Evolutionary conservation across 1,139 yeast species (phyloP).

Genomic region (Saccharomyces hybrid): DNA sequence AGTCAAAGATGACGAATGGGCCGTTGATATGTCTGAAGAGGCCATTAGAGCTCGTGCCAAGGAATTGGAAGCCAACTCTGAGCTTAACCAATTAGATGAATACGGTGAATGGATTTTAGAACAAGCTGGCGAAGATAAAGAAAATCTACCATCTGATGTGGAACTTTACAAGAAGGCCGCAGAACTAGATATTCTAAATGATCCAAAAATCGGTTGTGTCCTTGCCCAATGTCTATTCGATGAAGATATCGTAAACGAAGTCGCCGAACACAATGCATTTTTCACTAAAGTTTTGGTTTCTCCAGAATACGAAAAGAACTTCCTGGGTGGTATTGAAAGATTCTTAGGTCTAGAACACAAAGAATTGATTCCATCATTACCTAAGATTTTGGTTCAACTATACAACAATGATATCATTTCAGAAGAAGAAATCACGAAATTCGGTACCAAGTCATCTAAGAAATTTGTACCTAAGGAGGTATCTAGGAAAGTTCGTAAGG

Average conservation of each 20-base stretch:
- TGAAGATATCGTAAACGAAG: slow-evolving; percentile 65
- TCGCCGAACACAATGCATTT: slow-evolving; percentile 73
- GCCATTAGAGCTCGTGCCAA: slow-evolving; percentile 91
- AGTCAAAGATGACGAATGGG: slow-evolving; percentile 90
- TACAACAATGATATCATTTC: slow-evolving; percentile 79
- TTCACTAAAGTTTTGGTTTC: slow-evolving; percentile 67
- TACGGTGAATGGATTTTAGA: slow-evolving; percentile 84
- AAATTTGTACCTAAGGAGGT: slow-evolving; percentile 89
- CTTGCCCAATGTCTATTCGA: slow-evolving; percentile 86
- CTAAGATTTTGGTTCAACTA: slow-evolving; percentile 72
- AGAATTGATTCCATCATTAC: slow-evolving; percentile 60
- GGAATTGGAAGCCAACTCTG: slow-evolving; percentile 55
- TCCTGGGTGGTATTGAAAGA: slow-evolving; percentile 94
- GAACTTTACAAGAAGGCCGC: slow-evolving; percentile 87
- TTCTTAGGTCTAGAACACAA: slow-evolving; percentile 78
- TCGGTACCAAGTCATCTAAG: slow-evolving; percentile 92
- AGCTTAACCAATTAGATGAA: slow-evolving; percentile 46
- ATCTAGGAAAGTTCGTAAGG: slow-evolving; percentile 89
- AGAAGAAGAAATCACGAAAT: slow-evolving; percentile 71
- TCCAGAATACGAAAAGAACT: slow-evolving; percentile 69
- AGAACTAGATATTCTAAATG: slow-evolving; percentile 66
- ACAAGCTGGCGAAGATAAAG: slow-evolving; percentile 46
- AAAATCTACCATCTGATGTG: slow-evolving; percentile 66
- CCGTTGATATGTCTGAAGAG: slow-evolving; percentile 95
- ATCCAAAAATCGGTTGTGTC: slow-evolving; percentile 79